Evolutionary conservation across 23 red algal genomes (phyloP).

Genomic region (Gracilaria gracilis): DNA sequence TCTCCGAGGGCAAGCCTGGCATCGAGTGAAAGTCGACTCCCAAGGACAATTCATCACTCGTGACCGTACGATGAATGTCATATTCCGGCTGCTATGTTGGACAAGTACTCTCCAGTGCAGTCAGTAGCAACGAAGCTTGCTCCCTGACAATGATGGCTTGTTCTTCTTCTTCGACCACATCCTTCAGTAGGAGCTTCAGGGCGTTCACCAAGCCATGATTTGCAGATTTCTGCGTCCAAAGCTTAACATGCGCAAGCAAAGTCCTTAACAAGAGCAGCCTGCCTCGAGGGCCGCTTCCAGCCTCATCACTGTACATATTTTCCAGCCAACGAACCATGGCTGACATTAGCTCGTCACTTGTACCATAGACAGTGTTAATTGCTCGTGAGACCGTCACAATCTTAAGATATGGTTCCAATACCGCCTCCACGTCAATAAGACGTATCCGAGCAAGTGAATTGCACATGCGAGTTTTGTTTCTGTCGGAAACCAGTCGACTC

Average conservation of each 20-base stretch:
- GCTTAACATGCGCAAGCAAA: conserved; percentile 61
- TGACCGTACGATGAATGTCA: background rate
- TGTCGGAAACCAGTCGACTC: conserved; percentile 32
- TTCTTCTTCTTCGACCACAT: conserved; percentile 51
- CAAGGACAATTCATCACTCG: background rate
- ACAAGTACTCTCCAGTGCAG: conserved; percentile 38
- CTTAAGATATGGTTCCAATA: conserved; percentile 84
- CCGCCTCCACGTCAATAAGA: conserved; percentile 66
- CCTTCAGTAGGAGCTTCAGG: conserved; percentile 41
- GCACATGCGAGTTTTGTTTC: conserved; percentile 48
- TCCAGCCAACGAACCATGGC: conserved; percentile 68
- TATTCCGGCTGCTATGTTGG: background rate
- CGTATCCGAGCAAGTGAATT: conserved; percentile 46
- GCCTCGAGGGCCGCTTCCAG: conserved; percentile 60
- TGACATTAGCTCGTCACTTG: conserved; percentile 32
- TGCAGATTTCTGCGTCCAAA: conserved; percentile 45
- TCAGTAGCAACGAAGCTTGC: conserved; percentile 66
- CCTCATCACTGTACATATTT: conserved; percentile 28
- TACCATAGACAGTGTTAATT: conserved; percentile 65
- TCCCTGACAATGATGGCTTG: conserved; percentile 73
- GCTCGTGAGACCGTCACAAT: conserved; percentile 62
- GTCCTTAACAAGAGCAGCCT: conserved; percentile 64
- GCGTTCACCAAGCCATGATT: conserved; percentile 50
- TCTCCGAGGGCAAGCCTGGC: too few species aligned
- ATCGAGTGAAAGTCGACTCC: background rate